Conservation (phyloP, 2,329 filamentous ascomycete genomes). For the Leptographium galeiforme region DNA sequence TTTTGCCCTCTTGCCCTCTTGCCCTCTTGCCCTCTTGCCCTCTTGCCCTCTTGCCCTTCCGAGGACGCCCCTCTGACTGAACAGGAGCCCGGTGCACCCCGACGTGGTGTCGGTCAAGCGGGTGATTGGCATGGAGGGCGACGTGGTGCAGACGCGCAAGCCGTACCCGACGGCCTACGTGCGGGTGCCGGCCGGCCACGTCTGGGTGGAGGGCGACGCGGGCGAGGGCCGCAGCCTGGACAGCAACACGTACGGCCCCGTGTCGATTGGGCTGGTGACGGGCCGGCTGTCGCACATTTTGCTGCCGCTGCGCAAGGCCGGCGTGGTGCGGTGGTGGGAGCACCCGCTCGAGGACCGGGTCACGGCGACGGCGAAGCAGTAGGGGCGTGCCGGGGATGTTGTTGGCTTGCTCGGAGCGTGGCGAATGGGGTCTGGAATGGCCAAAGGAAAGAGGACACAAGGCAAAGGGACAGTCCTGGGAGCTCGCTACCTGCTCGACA, state of each 20-base stretch:
- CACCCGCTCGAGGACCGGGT: conserved; percentile 16
- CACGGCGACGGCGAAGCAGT: not conserved
- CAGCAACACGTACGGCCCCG: conserved; percentile 82
- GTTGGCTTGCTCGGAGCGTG: no score
- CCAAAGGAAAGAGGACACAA: no score
- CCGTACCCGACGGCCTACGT: conserved; percentile 44
- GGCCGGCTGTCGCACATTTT: conserved; percentile 63
- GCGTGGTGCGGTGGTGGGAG: conserved; percentile 45
- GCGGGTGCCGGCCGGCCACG: conserved; percentile 65
- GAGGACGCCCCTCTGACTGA: no score
- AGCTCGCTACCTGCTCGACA: no score
- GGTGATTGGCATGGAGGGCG: conserved; percentile 68
- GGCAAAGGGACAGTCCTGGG: no score
- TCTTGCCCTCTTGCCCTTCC: no score
- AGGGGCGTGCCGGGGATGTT: no score
- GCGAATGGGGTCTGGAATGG: no score
- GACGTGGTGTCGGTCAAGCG: conserved; percentile 65
- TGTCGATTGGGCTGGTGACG: conserved; percentile 60
- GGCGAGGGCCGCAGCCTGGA: conserved; percentile 57
- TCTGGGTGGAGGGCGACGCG: conserved; percentile 93
- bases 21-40: no score
- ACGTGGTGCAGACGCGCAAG: conserved; percentile 53
- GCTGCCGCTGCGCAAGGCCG: conserved; percentile 50
- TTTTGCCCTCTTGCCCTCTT: no score
- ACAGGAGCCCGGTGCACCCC: conserved; percentile 57